Conservation (phyloP, 139 green algal genomes). For the Tetradesmus lagerheimii region DNA sequence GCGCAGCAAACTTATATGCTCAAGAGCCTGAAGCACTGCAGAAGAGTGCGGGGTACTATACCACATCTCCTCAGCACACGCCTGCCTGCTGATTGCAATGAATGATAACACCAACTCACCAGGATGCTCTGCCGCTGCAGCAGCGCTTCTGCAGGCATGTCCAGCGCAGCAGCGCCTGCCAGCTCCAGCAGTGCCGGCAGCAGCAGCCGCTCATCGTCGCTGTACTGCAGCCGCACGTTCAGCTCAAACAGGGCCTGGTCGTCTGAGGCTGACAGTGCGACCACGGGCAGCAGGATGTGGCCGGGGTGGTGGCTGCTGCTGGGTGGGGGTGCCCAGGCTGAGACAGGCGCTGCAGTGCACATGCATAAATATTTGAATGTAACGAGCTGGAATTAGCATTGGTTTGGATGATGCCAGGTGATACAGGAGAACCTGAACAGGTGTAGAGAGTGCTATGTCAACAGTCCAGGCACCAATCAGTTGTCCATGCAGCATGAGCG, state of each 20-base stretch:
- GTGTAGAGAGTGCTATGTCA: no score
- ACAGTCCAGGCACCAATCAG: no score
- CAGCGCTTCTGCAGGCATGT: slow-evolving; percentile 61
- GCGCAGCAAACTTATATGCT: no score
- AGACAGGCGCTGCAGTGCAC: neutral
- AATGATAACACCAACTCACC: slow-evolving; percentile 27
- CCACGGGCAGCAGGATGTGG: slow-evolving; percentile 40
- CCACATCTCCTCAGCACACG: neutral
- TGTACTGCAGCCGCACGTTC: slow-evolving; percentile 63
- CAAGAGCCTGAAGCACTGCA: no score
- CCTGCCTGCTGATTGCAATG: neutral
- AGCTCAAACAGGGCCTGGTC: slow-evolving; percentile 75
- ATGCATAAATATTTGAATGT: no score
- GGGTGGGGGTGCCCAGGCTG: neutral
- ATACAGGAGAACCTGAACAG: no score
- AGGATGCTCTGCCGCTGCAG: slow-evolving; percentile 54
- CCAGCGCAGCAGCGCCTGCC: slow-evolving; percentile 14
- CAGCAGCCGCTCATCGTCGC: slow-evolving; percentile 48
- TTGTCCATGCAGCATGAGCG: no score
- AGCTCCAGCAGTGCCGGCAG: slow-evolving; percentile 61
- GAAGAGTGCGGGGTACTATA: no score
- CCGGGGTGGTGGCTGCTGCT: neutral
- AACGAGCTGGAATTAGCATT: no score
- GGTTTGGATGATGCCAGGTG: no score
- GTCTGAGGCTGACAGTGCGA: slow-evolving; percentile 55